These are phyloP conservation scores for Nicotiana obtusifolia DNA, from an alignment of 257 asterid species.

Conservation along the genomic window DNA sequence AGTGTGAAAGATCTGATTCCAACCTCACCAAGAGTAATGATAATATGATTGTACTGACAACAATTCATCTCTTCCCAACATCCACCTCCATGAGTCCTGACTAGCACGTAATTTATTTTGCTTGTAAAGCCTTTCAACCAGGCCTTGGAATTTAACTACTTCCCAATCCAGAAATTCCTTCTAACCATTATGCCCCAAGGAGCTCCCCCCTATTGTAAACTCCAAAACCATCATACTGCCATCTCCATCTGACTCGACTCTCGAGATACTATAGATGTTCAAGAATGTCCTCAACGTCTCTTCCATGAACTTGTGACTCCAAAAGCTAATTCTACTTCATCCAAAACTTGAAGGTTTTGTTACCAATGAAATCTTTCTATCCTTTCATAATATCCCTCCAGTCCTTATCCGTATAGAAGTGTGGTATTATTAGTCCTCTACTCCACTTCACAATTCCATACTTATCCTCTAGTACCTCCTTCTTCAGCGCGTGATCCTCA, in stretches of 20 bases:
- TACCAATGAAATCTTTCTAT: not conserved
- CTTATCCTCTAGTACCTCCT: not conserved
- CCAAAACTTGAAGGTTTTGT: not conserved
- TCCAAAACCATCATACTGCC: not conserved
- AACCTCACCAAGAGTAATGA: not conserved
- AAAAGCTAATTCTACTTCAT: not conserved
- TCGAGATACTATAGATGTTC: not conserved
- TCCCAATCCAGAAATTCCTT: not conserved
- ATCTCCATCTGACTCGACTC: not conserved
- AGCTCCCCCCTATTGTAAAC: not conserved
- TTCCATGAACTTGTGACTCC: not conserved
- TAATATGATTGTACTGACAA: not conserved
- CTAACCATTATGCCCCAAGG: not conserved
- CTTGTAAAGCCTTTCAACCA: not conserved
- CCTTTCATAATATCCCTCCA: not conserved
- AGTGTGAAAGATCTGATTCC: not conserved
- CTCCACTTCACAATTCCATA: not conserved
- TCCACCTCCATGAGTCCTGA: not conserved
- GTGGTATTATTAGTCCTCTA: not conserved
- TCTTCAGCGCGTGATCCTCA: not conserved
- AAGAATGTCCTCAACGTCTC: not conserved
- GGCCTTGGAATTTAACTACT: not conserved
- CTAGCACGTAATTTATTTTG: not conserved
- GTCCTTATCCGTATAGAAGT: not conserved
- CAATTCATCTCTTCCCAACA: not conserved